Evolutionary conservation across 805 yeast species (phyloP), one percentile per base, ranked within the genome.

Genomic region (Teunomyces cretensis): DNA sequence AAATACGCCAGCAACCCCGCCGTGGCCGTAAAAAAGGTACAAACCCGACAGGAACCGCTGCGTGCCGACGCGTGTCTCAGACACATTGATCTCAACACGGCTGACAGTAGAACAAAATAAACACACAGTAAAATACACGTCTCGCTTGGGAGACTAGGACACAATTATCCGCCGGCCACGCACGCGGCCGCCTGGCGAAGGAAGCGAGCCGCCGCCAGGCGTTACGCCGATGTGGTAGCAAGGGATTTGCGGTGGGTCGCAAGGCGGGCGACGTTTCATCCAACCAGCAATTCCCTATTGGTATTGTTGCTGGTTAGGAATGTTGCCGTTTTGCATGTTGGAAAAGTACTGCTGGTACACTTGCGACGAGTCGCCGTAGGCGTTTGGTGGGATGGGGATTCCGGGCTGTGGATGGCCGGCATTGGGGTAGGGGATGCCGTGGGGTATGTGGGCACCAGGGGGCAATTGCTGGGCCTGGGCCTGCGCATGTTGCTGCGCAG

Each of bases 271-370:
- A n/a, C n/a, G n/a, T n/a, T n/a, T 19, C 22, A 19, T 19, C 22
- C 22, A 4, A 19, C 22, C 22, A 19, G 22, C 6, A 31, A 16
- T 11, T 5, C 41, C 14, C 54, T 67, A 78, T 60, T 80, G 84
- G 56, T 76, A 78, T 62, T 78, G 84, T 61, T 79, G 84, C 52
- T 72, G 76, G 60, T 71, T 72, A 39, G 69, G 75, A 46, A 71
- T 59, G 59, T 67, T 70, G 39, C 74, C 73, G 46, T 77, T 74
- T 61, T 76, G 79, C 62, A 78, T 73, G 53, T 73, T 78, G 52
- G 78, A 75, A 58, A 83, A 80, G 63, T 81, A 83, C 53, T 80
- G 85, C 62, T 81, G 83, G 55, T 82, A 81, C 43, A 80, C 85
- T 45, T 51, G 56, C 51, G 78, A 80, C 40, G 78, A 76, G 53